These are phyloP conservation scores for Globisporangium radiosum DNA, from an alignment of 352 stramenopile species.

Conservation along the genomic window DNA sequence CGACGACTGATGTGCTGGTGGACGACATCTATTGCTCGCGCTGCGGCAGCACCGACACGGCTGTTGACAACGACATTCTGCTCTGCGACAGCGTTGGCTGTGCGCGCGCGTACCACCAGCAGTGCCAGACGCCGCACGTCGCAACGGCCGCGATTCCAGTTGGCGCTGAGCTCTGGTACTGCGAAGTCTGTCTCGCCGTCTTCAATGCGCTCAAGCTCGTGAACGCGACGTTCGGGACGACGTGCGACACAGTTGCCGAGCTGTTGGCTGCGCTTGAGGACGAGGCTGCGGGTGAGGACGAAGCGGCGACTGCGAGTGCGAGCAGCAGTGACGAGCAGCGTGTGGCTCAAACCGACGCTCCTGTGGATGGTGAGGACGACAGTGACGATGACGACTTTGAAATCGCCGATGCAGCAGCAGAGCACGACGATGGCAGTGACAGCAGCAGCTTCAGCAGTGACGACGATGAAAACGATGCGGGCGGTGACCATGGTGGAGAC, in stretches of 20 bases:
- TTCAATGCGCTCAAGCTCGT: slow-evolving; percentile 79
- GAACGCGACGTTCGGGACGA: slow-evolving; percentile 72
- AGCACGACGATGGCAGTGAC: too few relatives aligned
- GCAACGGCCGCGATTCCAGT: slow-evolving; percentile 52
- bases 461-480: slow-evolving; percentile 3
- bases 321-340: slow-evolving; percentile 30
- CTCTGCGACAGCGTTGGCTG: slow-evolving; percentile 73
- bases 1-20: slow-evolving; percentile 14
- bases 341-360: too few relatives aligned
- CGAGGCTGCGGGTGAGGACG: slow-evolving; percentile 12
- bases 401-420: too few relatives aligned
- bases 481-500: neutral
- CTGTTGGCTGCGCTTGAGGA: slow-evolving; percentile 38
- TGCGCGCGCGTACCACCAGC: slow-evolving; percentile 74
- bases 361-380: slow-evolving; percentile 16
- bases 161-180: slow-evolving; percentile 76
- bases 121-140: slow-evolving; percentile 59
- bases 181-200: slow-evolving; percentile 59
- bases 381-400: slow-evolving; percentile 10
- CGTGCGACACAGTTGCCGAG: slow-evolving; percentile 48
- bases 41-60: slow-evolving; percentile 55
- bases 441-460: too few relatives aligned
- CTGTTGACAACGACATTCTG: slow-evolving; percentile 76
- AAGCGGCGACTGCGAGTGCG: slow-evolving; percentile 23
- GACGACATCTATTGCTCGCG: slow-evolving; percentile 76